Conservation (phyloP, 768 basidiomycete species). For the Tephrocybe sp. region DNA sequence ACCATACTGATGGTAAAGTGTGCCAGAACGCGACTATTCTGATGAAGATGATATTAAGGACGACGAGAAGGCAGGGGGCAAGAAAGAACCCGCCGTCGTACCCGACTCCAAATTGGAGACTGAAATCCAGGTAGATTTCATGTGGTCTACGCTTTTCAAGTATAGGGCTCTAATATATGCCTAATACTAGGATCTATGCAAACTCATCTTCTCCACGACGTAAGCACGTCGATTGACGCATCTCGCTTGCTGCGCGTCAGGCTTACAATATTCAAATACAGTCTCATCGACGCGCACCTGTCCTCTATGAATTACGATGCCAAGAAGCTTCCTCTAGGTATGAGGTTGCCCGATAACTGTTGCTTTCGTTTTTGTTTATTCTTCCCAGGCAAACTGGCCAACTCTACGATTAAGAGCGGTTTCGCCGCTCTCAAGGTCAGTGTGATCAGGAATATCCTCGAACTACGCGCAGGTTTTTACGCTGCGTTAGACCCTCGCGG, state of each 20-base stretch:
- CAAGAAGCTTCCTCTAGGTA: slow-evolving; percentile 59
- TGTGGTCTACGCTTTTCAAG: not conserved
- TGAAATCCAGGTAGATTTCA: slow-evolving; percentile 39
- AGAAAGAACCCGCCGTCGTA: slow-evolving; percentile 31
- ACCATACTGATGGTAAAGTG: not conserved
- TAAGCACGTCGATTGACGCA: slow-evolving; percentile 15
- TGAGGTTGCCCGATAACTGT: not conserved
- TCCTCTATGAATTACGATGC: slow-evolving; percentile 68
- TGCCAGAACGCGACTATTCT: slow-evolving; percentile 51
- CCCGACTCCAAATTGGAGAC: slow-evolving; percentile 43
- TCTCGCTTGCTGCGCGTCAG: not conserved
- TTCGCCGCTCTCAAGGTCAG: slow-evolving; percentile 55
- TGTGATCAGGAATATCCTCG: not conserved
- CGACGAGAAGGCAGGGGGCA: slow-evolving; percentile 20
- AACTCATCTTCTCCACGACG: slow-evolving; percentile 51
- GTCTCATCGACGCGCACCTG: slow-evolving; percentile 50
- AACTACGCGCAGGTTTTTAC: not conserved
- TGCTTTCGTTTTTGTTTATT: slow-evolving; percentile 1
- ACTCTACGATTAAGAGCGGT: slow-evolving; percentile 55
- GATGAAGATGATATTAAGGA: slow-evolving; percentile 43
- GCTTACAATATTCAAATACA: slow-evolving; percentile 16
- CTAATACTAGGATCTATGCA: slow-evolving; percentile 37
- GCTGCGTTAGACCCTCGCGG: slow-evolving; percentile 39
- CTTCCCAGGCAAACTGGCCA: slow-evolving; percentile 51
- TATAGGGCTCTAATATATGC: not conserved